Percentiles rank a stretch among this genome's conserved stretches.
Conservation (phyloP, 2,329 filamentous ascomycete species). For the Stagonosporopsis cucurbitacearum region DNA sequence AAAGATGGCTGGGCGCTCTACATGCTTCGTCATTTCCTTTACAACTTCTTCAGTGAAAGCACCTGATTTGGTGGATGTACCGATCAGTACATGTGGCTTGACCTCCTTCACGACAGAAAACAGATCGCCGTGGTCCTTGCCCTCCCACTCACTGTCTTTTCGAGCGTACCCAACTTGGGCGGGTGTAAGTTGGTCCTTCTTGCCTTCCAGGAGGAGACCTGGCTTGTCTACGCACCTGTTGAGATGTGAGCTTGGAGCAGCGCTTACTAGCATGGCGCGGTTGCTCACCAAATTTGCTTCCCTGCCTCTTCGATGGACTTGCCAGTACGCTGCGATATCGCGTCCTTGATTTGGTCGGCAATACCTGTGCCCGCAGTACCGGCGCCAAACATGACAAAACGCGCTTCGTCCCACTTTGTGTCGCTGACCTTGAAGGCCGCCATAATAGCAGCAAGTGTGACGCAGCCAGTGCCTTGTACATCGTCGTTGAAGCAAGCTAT, state of each 20-base stretch:
- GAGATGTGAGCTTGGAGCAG: background rate
- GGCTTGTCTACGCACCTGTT: conserved; percentile 74
- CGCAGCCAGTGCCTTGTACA: conserved; percentile 86
- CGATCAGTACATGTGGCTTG: conserved; percentile 81
- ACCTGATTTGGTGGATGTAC: conserved; percentile 79
- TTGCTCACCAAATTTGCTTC: conserved; percentile 73
- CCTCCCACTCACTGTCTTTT: conserved; percentile 68
- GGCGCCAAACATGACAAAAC: conserved; percentile 78
- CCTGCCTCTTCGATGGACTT: conserved; percentile 76
- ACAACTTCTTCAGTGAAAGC: conserved; percentile 79
- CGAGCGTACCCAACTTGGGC: conserved; percentile 74
- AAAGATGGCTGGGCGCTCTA: conserved; percentile 81
- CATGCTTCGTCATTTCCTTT: conserved; percentile 75
- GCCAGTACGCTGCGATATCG: conserved; percentile 71
- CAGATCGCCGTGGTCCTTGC: conserved; percentile 63
- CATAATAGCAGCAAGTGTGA: conserved; percentile 83
- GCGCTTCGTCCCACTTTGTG: conserved; percentile 70
- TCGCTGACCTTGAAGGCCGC: conserved; percentile 74
- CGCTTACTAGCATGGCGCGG: background rate
- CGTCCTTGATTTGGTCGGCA: conserved; percentile 81
- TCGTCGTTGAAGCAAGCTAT: conserved; percentile 92
- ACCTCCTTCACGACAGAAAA: conserved; percentile 72
- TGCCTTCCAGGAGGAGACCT: conserved; percentile 72
- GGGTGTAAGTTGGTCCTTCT: conserved; percentile 65
- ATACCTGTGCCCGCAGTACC: conserved; percentile 86